A percentile compares a stretch with the other conserved stretches of the same genome.
Conservation (phyloP, 768 basidiomycete species). For the Naematelia encephala region DNA sequence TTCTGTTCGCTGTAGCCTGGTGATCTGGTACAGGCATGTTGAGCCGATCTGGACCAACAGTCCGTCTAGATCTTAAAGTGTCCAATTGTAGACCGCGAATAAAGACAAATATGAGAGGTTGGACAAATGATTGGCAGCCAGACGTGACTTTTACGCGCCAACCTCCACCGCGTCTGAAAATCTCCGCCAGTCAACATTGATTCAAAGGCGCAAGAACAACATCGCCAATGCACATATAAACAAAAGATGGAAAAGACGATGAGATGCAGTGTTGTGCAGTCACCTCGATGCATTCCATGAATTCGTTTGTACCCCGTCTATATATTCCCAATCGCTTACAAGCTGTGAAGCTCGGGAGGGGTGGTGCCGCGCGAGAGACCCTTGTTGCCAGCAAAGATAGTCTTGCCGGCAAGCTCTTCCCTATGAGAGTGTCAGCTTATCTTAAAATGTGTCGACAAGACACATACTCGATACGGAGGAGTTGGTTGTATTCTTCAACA, state of each 20-base stretch:
- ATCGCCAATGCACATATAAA: no score
- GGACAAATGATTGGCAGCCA: no score
- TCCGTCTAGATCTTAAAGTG: not conserved
- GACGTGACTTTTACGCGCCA: no score
- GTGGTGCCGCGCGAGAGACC: constrained; percentile 74
- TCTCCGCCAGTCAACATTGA: no score
- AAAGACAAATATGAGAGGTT: no score
- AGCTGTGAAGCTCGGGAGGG: constrained; percentile 57
- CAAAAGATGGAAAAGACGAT: no score
- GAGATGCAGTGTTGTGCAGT: no score
- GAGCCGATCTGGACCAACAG: no score
- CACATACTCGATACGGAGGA: constrained; percentile 48
- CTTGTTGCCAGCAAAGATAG: constrained; percentile 69
- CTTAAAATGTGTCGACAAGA: constrained; percentile 15
- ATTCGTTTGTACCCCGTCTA: not conserved
- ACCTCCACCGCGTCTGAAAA: no score
- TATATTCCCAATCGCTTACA: constrained; percentile 4
- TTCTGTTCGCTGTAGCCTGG: constrained; percentile 17
- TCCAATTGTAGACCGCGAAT: no score
- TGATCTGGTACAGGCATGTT: constrained; percentile 15
- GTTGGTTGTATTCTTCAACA: constrained; percentile 45
- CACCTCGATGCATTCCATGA: not conserved
- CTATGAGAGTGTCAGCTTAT: constrained; percentile 50
- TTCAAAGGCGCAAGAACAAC: no score
- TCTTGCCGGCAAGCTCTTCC: constrained; percentile 71